phyloP scores from a whole-genome alignment of 2,329 filamentous ascomycete genomes.

The Aspergillus sp. region DNA sequence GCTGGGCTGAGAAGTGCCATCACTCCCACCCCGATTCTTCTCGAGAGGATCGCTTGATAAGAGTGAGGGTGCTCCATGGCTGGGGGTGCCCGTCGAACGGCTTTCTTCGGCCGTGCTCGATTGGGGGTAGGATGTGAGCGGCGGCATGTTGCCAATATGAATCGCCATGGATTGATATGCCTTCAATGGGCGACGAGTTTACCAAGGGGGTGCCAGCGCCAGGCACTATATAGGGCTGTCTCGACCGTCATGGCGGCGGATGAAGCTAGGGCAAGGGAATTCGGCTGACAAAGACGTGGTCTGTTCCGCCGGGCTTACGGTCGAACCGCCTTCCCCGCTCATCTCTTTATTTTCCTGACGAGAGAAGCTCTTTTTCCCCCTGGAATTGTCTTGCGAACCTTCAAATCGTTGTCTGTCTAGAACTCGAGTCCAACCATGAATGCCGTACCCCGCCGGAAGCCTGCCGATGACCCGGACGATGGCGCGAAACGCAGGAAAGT shows the following conservation, averaged over 20 bases:
- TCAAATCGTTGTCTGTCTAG: not conserved
- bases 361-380: not conserved
- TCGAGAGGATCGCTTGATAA: not conserved
- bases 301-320: not conserved
- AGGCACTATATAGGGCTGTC: no score
- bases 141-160: no score
- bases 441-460: not conserved
- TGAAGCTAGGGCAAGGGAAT: not conserved
- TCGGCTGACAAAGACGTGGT: not conserved
- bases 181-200: no score
- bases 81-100: no score
- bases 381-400: not conserved
- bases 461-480: not conserved
- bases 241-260: not conserved
- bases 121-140: no score
- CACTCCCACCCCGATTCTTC: not conserved
- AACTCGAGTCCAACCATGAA: not conserved
- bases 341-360: no score
- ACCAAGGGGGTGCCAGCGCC: not conserved
- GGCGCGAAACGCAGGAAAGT: constrained; percentile 23
- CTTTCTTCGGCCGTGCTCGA: no score
- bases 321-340: not conserved
- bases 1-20: not conserved
- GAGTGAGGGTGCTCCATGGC: no score
- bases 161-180: not conserved